Evolutionary conservation across 2,329 filamentous ascomycete genomes (phyloP).

Genomic region (Coleophoma crateriformis): DNA sequence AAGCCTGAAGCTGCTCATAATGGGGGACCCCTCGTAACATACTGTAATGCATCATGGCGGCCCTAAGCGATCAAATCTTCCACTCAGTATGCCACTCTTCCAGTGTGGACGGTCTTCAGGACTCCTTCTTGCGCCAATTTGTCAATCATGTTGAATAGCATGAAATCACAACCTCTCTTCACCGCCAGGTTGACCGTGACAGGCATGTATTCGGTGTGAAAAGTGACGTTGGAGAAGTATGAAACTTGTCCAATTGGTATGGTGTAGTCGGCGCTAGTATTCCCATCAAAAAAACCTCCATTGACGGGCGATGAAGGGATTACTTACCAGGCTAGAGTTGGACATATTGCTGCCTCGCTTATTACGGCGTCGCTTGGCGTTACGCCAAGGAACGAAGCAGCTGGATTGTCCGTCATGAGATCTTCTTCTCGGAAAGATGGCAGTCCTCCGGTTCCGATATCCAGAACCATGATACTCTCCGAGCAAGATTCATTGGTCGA

Average conservation of each 20-base stretch:
- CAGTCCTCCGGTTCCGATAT: slow-evolving; percentile 35
- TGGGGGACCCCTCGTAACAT: too few relatives aligned
- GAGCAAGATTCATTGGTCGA: slow-evolving; percentile 31
- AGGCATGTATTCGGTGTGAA: slow-evolving; percentile 33
- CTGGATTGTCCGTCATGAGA: slow-evolving; percentile 23
- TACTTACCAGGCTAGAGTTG: slow-evolving; percentile 26
- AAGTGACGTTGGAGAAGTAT: slow-evolving; percentile 33
- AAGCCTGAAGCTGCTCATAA: too few relatives aligned
- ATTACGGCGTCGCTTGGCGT: slow-evolving; percentile 24
- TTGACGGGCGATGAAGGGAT: neutral
- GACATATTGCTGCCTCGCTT: slow-evolving; percentile 28
- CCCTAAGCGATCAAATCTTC: neutral
- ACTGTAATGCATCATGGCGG: too few relatives aligned
- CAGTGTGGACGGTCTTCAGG: slow-evolving; percentile 31
- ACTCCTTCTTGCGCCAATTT: slow-evolving; percentile 32
- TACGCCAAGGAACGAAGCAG: slow-evolving; percentile 27
- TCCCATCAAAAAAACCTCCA: neutral
- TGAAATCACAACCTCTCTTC: slow-evolving; percentile 36
- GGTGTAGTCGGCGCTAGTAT: slow-evolving; percentile 28
- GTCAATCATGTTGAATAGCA: slow-evolving; percentile 35
- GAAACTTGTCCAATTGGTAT: slow-evolving; percentile 36
- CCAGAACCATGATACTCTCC: slow-evolving; percentile 33
- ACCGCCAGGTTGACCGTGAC: slow-evolving; percentile 36
- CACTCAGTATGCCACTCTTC: slow-evolving; percentile 9
- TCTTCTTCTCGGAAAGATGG: slow-evolving; percentile 32